These are phyloP conservation scores for Hemisphaericaspora nanyangensis DNA, from an alignment of 805 yeast species.

Conservation along the genomic window DNA sequence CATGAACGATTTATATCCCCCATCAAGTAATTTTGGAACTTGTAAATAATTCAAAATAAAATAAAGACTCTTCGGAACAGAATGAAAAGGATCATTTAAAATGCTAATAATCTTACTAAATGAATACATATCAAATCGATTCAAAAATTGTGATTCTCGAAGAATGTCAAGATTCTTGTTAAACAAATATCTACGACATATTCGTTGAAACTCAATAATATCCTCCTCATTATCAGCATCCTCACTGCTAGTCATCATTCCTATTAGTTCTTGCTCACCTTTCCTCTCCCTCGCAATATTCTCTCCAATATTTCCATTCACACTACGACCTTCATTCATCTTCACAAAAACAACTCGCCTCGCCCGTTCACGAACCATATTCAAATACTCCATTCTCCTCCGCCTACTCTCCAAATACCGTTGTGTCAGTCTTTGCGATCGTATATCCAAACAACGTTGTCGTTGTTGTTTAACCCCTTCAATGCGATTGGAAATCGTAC, in stretches of 20 bases:
- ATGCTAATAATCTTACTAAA: slow-evolving; percentile 1
- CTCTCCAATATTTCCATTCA: not conserved
- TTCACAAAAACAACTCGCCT: not conserved
- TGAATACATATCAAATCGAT: not conserved
- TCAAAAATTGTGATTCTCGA: slow-evolving; percentile 1
- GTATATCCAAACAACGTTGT: not conserved
- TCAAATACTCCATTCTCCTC: slow-evolving; percentile 6
- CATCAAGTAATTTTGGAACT: not conserved
- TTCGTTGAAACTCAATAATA: not conserved
- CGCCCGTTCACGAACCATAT: slow-evolving; percentile 4
- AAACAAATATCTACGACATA: not conserved
- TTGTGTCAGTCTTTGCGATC: too few species aligned
- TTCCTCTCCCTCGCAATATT: not conserved
- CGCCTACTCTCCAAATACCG: slow-evolving; percentile 2
- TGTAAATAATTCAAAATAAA: slow-evolving; percentile 1
- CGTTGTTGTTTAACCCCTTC: not conserved
- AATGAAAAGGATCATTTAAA: not conserved
- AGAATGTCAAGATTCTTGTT: not conserved
- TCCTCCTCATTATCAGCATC: not conserved
- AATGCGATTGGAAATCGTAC: not conserved
- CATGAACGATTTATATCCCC: slow-evolving; percentile 10
- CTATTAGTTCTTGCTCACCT: not conserved
- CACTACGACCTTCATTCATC: not conserved
- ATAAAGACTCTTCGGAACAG: not conserved
- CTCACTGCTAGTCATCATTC: not conserved